Evolutionary conservation across 306 rosid species (phyloP).

Genomic region (Cicer judaicum): DNA sequence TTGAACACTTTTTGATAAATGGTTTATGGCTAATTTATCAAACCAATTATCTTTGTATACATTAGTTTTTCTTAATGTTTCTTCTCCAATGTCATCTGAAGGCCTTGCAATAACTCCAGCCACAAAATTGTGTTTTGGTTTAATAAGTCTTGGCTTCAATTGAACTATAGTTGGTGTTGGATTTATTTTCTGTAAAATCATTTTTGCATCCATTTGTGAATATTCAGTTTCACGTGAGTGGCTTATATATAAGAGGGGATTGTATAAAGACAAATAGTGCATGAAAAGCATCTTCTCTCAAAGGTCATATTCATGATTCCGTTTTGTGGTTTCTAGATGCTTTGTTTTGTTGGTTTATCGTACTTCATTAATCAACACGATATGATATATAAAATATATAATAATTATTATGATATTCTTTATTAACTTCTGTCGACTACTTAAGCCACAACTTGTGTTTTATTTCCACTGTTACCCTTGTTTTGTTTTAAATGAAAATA

Average conservation of each 20-base stretch:
- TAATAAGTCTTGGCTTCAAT: conserved; percentile 27
- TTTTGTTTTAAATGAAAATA: background rate
- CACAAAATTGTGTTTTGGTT: conserved; percentile 37
- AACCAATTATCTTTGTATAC: conserved; percentile 70
- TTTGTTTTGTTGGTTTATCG: conserved; percentile 22
- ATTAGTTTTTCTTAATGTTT: conserved; percentile 39
- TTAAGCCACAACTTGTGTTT: conserved; percentile 2
- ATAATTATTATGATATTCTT: background rate
- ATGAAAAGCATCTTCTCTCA: conserved; percentile 35
- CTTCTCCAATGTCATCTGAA: conserved; percentile 30
- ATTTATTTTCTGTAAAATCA: conserved; percentile 41
- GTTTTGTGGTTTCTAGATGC: conserved; percentile 4
- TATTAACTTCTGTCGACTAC: background rate
- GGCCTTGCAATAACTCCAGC: conserved; percentile 61
- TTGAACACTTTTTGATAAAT: conserved; percentile 73
- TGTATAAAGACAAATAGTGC: conserved; percentile 38
- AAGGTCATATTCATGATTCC: conserved; percentile 3
- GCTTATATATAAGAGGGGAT: background rate
- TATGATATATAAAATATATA: background rate
- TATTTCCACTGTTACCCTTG: background rate
- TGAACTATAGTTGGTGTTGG: conserved; percentile 40
- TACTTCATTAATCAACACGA: background rate
- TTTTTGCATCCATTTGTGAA: conserved; percentile 61
- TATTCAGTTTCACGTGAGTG: background rate
- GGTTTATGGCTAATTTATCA: conserved; percentile 67